Conservation (phyloP, 768 basidiomycete genomes). For the Amanita pseudoporphyria region DNA sequence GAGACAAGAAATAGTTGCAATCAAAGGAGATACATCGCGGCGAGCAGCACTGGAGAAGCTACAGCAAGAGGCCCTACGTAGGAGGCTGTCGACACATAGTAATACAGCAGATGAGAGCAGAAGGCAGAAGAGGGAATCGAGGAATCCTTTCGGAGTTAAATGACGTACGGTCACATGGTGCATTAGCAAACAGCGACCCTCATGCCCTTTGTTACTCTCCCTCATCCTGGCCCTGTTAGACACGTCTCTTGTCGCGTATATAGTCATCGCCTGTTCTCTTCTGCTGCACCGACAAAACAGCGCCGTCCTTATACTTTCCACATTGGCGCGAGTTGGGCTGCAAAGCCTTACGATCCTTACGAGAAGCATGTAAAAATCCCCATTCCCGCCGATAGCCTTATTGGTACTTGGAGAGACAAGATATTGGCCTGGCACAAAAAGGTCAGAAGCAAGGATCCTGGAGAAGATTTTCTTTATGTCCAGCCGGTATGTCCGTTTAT, state of each 20-base stretch:
- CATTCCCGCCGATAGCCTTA: conserved; percentile 46
- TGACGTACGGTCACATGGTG: background rate
- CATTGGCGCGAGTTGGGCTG: conserved; percentile 70
- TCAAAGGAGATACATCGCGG: background rate
- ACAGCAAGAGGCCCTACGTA: background rate
- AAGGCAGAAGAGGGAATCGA: background rate
- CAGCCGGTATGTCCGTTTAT: conserved; percentile 46
- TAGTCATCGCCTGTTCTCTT: background rate
- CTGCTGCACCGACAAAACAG: conserved; percentile 8
- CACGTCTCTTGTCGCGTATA: conserved; percentile 2
- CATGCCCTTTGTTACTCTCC: background rate
- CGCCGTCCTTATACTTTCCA: conserved; percentile 58
- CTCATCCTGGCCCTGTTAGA: background rate
- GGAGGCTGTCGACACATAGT: background rate
- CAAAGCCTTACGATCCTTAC: conserved; percentile 46
- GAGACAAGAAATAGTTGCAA: background rate
- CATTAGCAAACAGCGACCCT: background rate
- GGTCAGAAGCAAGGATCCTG: conserved; percentile 27
- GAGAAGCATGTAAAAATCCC: conserved; percentile 28
- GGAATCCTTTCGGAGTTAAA: background rate
- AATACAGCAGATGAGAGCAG: background rate
- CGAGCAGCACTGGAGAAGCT: conserved; percentile 2
- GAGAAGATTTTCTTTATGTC: conserved; percentile 47
- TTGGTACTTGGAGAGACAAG: conserved; percentile 64
- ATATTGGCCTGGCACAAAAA: conserved; percentile 40